A percentile compares a stretch with the other conserved stretches of the same genome.
These are phyloP conservation scores for Sporisorium sorghi DNA, from an alignment of 1,284 basidiomycete species.

Conservation along the genomic window DNA sequence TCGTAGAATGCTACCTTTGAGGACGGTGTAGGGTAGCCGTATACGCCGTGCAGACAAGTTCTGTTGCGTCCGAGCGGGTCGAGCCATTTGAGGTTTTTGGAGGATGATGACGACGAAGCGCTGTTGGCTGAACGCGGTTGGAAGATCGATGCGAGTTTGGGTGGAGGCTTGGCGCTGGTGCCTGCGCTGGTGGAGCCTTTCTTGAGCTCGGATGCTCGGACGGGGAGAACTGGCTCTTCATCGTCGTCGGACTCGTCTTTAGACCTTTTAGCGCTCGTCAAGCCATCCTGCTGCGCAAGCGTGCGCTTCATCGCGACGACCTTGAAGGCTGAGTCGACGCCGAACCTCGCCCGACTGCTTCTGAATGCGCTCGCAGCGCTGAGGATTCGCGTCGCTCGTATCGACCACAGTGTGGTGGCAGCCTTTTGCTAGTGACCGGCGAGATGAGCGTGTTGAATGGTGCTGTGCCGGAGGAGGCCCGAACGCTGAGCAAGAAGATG, in stretches of 20 bases:
- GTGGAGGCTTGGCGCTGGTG: not conserved
- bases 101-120: conserved; percentile 1
- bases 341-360: not conserved
- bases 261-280: conserved; percentile 7
- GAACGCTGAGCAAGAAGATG: not conserved
- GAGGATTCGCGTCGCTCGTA: not conserved
- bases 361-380: conserved; percentile 18
- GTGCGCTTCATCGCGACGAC: conserved; percentile 29
- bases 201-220: conserved; percentile 3
- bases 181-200: not conserved
- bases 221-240: conserved; percentile 12
- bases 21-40: conserved; percentile 26
- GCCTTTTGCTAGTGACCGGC: not conserved
- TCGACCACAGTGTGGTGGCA: conserved; percentile 22
- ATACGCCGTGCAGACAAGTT: conserved; percentile 44
- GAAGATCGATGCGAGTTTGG: conserved; percentile 46
- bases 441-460: not conserved
- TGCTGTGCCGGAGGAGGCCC: too few species aligned
- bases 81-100: conserved; percentile 34
- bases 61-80: conserved; percentile 23
- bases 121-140: conserved; percentile 16
- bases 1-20: conserved; percentile 57
- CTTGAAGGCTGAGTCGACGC: not conserved
- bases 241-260: conserved; percentile 17
- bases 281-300: not conserved